Base-by-base conservation (phyloP, 2,329 filamentous ascomycete genomes). In the Sordariomycetes sp. region DNA sequence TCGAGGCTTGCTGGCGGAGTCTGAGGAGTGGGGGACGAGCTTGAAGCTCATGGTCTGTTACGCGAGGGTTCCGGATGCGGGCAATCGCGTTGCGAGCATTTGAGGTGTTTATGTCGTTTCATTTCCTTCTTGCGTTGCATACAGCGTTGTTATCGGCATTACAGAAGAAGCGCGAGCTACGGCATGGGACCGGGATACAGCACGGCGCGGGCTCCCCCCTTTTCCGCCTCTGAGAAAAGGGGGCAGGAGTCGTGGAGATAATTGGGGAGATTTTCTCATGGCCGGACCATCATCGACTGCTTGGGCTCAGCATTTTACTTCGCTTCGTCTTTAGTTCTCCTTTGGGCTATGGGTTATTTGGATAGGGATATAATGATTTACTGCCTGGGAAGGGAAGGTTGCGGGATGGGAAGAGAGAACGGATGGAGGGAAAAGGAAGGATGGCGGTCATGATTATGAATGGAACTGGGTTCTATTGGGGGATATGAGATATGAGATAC, bases 11-110 rank as follows among this genome's bases (percentile, higher is more conserved):
- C 75, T 97, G 53, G 76, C 82, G 18, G 94, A 99, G 73, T 97
- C 92, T 66, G 89, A 95, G 72, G 86, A 88, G 69, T 86, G 88
- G 69, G 86, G 88, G 16, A 95, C 92, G 1, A 95, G 88, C 62
- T 86, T 97, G 70, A 91, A 93, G 70, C 79, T 97, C 65, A 84
- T 95, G 70, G 92, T 97, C 60, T 95, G 91, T 64, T 90, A 96
- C 69, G 92, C 91, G 18, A 88, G 93, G 66, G 90, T 93, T 61
- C 91, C 91, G 6, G 78, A 81, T 40, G 25, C 43, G 24, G 54
- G 54, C 6, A 60, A 35, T 25, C 58, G 57, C 2, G 59, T 62
- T 25, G 60, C 55, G 40, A 60, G 59, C 18, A 58, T 60, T 52
- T 61, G 48, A n/a, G 25, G 16, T 12, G 12, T 20, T 14, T 35